Evolutionary conservation across 257 asterid species (phyloP).

Genomic region (Haberlea rhodopensis): DNA sequence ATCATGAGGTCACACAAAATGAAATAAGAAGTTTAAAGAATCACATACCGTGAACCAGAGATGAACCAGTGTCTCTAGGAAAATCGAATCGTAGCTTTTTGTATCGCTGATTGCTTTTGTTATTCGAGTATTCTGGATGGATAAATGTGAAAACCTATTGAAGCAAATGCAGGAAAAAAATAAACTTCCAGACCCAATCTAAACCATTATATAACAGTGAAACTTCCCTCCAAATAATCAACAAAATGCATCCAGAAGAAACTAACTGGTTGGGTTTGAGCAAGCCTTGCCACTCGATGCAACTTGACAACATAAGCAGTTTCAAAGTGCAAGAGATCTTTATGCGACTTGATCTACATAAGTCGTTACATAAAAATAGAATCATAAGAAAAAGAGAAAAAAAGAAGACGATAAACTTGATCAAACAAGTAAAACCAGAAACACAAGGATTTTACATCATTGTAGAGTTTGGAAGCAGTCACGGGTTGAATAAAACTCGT

Average conservation of each 20-base stretch:
- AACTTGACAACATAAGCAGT: slow-evolving; percentile 96
- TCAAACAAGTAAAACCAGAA: slow-evolving; percentile 8
- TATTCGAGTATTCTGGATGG: slow-evolving; percentile 71
- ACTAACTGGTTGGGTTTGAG: slow-evolving; percentile 82
- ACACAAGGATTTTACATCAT: slow-evolving; percentile 58
- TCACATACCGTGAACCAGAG: slow-evolving; percentile 81
- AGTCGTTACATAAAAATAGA: slow-evolving; percentile 26
- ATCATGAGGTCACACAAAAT: slow-evolving; percentile 13
- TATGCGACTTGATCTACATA: slow-evolving; percentile 79
- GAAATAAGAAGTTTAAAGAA: slow-evolving; percentile 8
- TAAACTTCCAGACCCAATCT: slow-evolving; percentile 22
- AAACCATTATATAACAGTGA: slow-evolving; percentile 6
- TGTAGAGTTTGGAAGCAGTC: slow-evolving; percentile 86
- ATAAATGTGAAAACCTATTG: slow-evolving; percentile 77
- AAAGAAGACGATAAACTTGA: slow-evolving; percentile 11
- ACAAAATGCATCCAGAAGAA: slow-evolving; percentile 30
- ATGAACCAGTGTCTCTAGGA: slow-evolving; percentile 75
- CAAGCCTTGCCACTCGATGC: slow-evolving; percentile 92
- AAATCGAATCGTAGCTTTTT: slow-evolving; percentile 69
- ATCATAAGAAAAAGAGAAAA: neutral
- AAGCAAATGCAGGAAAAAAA: slow-evolving; percentile 26
- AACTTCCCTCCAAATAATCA: slow-evolving; percentile 7
- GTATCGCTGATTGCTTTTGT: slow-evolving; percentile 65
- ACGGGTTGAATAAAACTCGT: slow-evolving; percentile 96
- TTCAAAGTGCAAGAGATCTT: slow-evolving; percentile 93